phyloP scores from a whole-genome alignment of 768 basidiomycete species.

The Tephrocybe sp. region DNA sequence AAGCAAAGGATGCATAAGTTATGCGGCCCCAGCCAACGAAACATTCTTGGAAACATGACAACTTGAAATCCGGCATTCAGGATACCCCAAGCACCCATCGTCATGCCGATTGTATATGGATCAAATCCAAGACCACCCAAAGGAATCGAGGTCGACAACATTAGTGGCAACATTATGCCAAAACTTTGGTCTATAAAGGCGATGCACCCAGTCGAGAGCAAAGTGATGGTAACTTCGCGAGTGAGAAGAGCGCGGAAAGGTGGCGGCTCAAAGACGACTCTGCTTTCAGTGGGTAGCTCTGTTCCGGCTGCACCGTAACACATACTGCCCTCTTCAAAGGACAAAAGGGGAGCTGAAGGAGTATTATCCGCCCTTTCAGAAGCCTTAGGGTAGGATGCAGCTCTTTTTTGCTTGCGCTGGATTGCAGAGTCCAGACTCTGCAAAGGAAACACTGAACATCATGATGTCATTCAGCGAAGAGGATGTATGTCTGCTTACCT shows the following conservation, averaged over 20 bases:
- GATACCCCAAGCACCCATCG: constrained; percentile 34
- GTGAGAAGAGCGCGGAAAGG: constrained; percentile 20
- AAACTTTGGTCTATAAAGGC: constrained; percentile 40
- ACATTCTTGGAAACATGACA: constrained; percentile 29
- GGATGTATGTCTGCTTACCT: constrained; percentile 19
- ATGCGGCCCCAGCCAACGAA: constrained; percentile 33
- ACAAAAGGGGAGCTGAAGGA: constrained; percentile 2
- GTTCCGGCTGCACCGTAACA: constrained; percentile 3
- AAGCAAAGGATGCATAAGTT: constrained; percentile 31
- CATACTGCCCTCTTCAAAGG: background rate
- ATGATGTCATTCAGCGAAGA: no score
- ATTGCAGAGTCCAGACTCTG: constrained; percentile 18
- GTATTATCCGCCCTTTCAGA: background rate
- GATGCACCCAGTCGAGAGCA: constrained; percentile 37
- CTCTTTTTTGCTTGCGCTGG: constrained; percentile 1
- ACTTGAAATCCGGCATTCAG: constrained; percentile 34
- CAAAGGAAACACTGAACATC: background rate
- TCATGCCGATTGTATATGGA: constrained; percentile 41
- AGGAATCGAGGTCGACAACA: constrained; percentile 40
- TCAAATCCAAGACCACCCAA: constrained; percentile 41
- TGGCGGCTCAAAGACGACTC: constrained; percentile 19
- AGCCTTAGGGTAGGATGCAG: background rate
- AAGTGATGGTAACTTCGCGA: constrained; percentile 35
- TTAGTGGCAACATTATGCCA: constrained; percentile 40
- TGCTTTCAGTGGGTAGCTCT: constrained; percentile 17